Evolutionary conservation across 2,329 filamentous ascomycete genomes (phyloP).

Genomic region (Pyrenochaeta sp.): DNA sequence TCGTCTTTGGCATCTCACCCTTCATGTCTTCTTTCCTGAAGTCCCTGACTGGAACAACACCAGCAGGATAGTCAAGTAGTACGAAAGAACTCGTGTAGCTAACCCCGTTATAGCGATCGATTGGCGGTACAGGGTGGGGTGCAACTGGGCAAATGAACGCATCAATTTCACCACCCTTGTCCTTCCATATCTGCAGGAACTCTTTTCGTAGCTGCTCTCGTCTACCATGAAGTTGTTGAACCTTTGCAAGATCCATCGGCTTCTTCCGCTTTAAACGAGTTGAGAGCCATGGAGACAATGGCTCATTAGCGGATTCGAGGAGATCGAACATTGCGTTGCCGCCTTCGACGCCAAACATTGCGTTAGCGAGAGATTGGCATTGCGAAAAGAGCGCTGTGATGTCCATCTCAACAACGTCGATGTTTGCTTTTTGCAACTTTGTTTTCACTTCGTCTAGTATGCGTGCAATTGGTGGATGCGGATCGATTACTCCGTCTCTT

Average conservation of each 20-base stretch:
- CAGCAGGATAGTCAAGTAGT: constrained; percentile 69
- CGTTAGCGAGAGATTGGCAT: constrained; percentile 65
- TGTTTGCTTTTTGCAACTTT: constrained; percentile 46
- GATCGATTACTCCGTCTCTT: constrained; percentile 60
- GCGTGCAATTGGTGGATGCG: constrained; percentile 60
- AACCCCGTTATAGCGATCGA: constrained; percentile 69
- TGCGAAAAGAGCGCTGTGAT: constrained; percentile 62
- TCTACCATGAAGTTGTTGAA: constrained; percentile 63
- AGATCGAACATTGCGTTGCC: constrained; percentile 64
- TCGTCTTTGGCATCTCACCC: constrained; percentile 52
- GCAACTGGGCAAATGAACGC: constrained; percentile 70
- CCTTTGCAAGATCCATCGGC: constrained; percentile 56
- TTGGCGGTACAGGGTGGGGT: constrained; percentile 68
- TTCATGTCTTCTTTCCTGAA: constrained; percentile 61
- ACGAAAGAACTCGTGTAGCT: constrained; percentile 70
- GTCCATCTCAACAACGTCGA: constrained; percentile 68
- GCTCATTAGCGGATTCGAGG: constrained; percentile 64
- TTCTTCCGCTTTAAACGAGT: constrained; percentile 60
- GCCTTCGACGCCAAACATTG: constrained; percentile 67
- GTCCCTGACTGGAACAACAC: constrained; percentile 62
- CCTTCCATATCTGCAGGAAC: constrained; percentile 66
- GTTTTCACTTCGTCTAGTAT: constrained; percentile 57
- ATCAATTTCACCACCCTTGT: constrained; percentile 59
- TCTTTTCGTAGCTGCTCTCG: constrained; percentile 62
- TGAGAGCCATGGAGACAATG: constrained; percentile 67